Evolutionary conservation across 1,284 basidiomycete genomes (phyloP), one percentile per base, ranked within the genome.

Genomic region (Tranzscheliella williamsii): DNA sequence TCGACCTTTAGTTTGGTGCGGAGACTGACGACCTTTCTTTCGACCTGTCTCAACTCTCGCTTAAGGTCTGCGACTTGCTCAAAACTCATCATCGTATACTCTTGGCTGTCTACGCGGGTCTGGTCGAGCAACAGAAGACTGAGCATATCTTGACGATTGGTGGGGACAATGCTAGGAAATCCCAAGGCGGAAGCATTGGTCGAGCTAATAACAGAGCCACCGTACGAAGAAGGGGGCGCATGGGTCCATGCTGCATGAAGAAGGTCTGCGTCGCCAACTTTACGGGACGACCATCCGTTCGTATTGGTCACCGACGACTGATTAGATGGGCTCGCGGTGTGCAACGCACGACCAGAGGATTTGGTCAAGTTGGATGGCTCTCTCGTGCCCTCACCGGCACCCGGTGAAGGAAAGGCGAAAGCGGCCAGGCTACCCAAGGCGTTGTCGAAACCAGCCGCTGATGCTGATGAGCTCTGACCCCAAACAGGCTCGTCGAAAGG

Each of bases 1-100:
- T 70, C 64, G 24, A 72, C 67, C 27, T 65, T 64, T 42, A 72
- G 57, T 39, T 72, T 72, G 30, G 46, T 49, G 35, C 58, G 56
- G 2, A 66, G 40, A 22, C 43, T 53, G 23, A 45, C 38, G 0
- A 63, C 33, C n/a, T 55, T 57, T 27, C 44, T 38, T 22, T 70
- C 67, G 35, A 70, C 43, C 15, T 53, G 60, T 29, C 52, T 58
- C 36, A 72, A 47, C 22, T 72, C 67, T 23, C 43, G 53, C 44
- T 70, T 64, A 12, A 46, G 32, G 20, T 61, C 51, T 33, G 66
- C 64, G 5, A 72, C 60, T 30, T 67, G 42, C 24, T 72, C 67
- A 31, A 70, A 46, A 30, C 40, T 43, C 39, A 70, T 46, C 11
- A 48, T 35, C 23, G 47, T 45, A 38, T 66, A 70, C 15, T 54